Evolutionary conservation across 2,329 filamentous ascomycete species (phyloP).

Genomic region (Escovopsis sp.): DNA sequence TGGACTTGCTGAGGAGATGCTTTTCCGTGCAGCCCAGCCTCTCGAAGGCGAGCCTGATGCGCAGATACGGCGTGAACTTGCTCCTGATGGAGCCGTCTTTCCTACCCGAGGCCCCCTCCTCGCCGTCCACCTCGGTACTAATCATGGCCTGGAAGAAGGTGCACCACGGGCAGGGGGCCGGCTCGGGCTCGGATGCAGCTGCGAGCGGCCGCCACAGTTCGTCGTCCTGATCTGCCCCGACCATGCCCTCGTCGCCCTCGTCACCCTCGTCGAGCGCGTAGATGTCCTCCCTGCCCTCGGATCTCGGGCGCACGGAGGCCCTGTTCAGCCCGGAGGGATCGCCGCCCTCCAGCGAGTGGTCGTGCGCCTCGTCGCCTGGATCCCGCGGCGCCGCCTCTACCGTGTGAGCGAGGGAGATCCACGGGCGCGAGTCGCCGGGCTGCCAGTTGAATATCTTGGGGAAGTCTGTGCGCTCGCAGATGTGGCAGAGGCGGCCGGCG

Average conservation of each 20-base stretch:
- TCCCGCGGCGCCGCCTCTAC: background rate
- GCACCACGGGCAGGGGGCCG: constrained; percentile 20
- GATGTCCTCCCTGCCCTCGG: too few species aligned
- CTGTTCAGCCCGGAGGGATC: too few species aligned
- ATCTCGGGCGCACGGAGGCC: too few species aligned
- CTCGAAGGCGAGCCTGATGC: constrained; percentile 24
- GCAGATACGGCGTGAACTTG: constrained; percentile 24
- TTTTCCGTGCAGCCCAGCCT: constrained; percentile 21
- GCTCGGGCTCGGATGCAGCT: too few species aligned
- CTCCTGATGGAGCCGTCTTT: constrained; percentile 5
- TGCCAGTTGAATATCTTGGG: constrained; percentile 21
- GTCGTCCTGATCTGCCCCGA: too few species aligned
- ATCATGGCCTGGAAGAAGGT: constrained; percentile 23
- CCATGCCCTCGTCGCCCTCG: too few species aligned
- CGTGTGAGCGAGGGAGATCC: constrained; percentile 21
- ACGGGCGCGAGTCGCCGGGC: constrained; percentile 20
- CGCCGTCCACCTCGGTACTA: constrained; percentile 13
- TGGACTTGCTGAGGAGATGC: constrained; percentile 20
- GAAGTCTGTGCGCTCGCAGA: constrained; percentile 23
- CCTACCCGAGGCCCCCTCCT: constrained; percentile 3
- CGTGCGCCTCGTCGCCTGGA: too few species aligned
- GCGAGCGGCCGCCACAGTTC: too few species aligned
- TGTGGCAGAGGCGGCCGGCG: constrained; percentile 13
- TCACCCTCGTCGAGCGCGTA: background rate
- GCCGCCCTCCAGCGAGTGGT: background rate